Percentiles rank a stretch among this genome's conserved stretches.
phyloP scores from a whole-genome alignment of 208 protist species.

The Wallacemonas sp. region DNA sequence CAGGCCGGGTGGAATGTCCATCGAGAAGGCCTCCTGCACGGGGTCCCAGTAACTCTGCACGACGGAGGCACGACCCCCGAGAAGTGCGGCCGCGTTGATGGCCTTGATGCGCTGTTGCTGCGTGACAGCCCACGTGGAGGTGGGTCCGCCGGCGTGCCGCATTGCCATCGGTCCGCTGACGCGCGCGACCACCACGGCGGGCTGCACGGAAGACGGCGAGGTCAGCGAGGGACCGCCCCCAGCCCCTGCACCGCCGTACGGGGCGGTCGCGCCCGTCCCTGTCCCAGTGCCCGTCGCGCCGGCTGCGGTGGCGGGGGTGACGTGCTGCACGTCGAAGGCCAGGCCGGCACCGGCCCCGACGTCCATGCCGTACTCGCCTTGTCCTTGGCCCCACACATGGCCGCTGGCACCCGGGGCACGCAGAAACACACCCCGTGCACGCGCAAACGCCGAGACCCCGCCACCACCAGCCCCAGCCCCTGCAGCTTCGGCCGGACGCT shows the following conservation, averaged over 20 bases:
- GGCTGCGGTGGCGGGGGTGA: background rate
- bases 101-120: background rate
- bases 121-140: background rate
- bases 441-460: conserved; percentile 1
- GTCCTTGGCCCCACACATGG: conserved; percentile 11
- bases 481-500: background rate
- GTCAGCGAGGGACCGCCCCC: too few species aligned
- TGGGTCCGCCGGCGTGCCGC: background rate
- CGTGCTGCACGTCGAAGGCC: conserved; percentile 14
- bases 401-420: background rate
- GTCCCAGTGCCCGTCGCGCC: too few species aligned
- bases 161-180: background rate
- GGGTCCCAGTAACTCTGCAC: conserved; percentile 18
- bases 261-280: too few species aligned
- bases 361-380: conserved; percentile 9
- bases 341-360: background rate
- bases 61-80: conserved; percentile 1
- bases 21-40: conserved; percentile 20
- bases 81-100: background rate
- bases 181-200: background rate
- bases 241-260: too few species aligned
- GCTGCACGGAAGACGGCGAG: background rate
- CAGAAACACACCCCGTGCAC: conserved; percentile 7
- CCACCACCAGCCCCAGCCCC: background rate
- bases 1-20: conserved; percentile 24